Evolutionary conservation across 176 grass and related monocot species (phyloP).

Genomic region (Elaeis guineensis): DNA sequence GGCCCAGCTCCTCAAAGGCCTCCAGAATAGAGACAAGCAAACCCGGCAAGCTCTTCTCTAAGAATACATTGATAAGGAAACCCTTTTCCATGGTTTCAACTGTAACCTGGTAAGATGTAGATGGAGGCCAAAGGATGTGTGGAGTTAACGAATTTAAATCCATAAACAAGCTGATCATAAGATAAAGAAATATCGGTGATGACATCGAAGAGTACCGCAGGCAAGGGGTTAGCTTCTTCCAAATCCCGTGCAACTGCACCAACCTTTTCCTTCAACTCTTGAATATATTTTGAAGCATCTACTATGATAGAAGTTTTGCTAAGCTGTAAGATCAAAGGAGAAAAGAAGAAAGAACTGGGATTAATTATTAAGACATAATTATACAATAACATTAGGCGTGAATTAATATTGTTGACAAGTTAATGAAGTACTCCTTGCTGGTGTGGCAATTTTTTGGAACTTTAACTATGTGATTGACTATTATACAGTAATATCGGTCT

Average conservation of each 20-base stretch:
- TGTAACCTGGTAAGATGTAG: conserved; percentile 26
- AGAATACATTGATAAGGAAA: conserved; percentile 39
- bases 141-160: too few relatives aligned
- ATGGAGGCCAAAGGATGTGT: too few relatives aligned
- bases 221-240: not conserved
- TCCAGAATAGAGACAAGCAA: conserved; percentile 45
- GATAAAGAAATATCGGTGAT: too few relatives aligned
- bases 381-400: too few relatives aligned
- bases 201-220: not conserved
- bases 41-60: conserved; percentile 20
- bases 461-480: too few relatives aligned
- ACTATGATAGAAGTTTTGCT: conserved; percentile 5
- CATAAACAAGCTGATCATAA: too few relatives aligned
- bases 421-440: too few relatives aligned
- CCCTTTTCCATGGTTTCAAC: conserved; percentile 34
- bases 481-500: too few relatives aligned
- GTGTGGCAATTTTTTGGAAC: too few relatives aligned
- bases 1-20: conserved; percentile 45
- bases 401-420: too few relatives aligned
- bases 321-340: not conserved
- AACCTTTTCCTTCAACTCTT: conserved; percentile 19
- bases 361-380: too few relatives aligned
- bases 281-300: conserved; percentile 12
- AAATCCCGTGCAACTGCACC: not conserved
- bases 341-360: too few relatives aligned